These are phyloP conservation scores for Phialemonium atrogriseum DNA, from an alignment of 2,329 filamentous ascomycete species.

Conservation along the genomic window DNA sequence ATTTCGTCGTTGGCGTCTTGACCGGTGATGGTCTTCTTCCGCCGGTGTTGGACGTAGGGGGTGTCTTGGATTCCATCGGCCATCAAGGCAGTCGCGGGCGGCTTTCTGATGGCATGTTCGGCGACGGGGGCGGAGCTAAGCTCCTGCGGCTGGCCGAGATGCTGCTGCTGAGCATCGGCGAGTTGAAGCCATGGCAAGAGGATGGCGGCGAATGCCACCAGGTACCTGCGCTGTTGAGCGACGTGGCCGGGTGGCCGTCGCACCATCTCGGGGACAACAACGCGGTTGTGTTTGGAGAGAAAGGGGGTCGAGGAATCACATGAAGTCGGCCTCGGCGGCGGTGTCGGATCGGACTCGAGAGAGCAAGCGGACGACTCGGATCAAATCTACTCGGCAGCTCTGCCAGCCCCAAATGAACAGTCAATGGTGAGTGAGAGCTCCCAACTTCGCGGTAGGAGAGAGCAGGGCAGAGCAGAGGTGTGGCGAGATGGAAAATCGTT, in stretches of 20 bases:
- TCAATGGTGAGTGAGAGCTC: no score
- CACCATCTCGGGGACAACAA: slow-evolving; percentile 41
- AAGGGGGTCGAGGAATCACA: not conserved
- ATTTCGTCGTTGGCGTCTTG: slow-evolving; percentile 15
- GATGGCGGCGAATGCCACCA: slow-evolving; percentile 49
- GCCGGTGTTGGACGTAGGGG: slow-evolving; percentile 16
- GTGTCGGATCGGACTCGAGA: no score
- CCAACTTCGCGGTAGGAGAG: no score
- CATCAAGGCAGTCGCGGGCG: slow-evolving; percentile 14
- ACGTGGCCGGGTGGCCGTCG: slow-evolving; percentile 55
- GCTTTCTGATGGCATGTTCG: slow-evolving; percentile 11
- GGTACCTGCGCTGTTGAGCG: slow-evolving; percentile 35
- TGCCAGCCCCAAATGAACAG: no score
- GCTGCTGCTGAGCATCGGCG: slow-evolving; percentile 59
- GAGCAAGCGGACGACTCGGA: no score
- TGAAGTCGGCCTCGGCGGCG: slow-evolving; percentile 1
- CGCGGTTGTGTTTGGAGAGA: slow-evolving; percentile 8
- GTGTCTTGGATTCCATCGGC: slow-evolving; percentile 14
- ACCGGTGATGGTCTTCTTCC: slow-evolving; percentile 13
- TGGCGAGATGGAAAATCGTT: no score
- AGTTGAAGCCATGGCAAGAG: slow-evolving; percentile 46
- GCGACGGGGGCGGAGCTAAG: slow-evolving; percentile 10
- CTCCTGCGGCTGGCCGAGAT: slow-evolving; percentile 22
- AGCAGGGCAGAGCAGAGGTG: no score
- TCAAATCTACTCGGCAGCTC: no score